Conservation (phyloP, 768 basidiomycete genomes). For the Phaeotremella skinneri region DNA sequence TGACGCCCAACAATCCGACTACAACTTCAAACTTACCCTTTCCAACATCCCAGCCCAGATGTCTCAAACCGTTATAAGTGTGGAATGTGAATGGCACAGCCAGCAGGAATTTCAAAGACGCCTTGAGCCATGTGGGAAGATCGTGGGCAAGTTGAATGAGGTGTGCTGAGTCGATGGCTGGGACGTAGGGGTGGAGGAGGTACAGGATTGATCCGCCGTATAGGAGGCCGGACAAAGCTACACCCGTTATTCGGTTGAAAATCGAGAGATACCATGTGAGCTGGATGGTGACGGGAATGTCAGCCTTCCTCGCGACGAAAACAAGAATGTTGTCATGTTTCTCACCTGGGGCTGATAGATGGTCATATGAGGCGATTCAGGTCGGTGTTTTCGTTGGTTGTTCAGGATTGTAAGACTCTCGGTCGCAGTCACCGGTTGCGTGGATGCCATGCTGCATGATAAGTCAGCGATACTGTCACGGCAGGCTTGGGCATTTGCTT, state of each 20-base stretch:
- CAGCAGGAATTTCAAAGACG: constrained; percentile 70
- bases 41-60: constrained; percentile 83
- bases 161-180: constrained; percentile 68
- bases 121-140: constrained; percentile 74
- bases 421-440: constrained; percentile 39
- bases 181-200: constrained; percentile 68
- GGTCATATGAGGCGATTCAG: constrained; percentile 88
- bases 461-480: background rate
- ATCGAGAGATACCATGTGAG: constrained; percentile 87
- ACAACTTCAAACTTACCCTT: constrained; percentile 64
- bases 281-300: constrained; percentile 58
- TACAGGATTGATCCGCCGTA: constrained; percentile 86
- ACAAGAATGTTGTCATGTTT: background rate
- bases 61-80: constrained; percentile 81
- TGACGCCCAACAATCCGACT: background rate
- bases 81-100: constrained; percentile 90
- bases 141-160: constrained; percentile 69
- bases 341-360: constrained; percentile 65
- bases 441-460: constrained; percentile 37
- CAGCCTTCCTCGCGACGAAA: background rate
- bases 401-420: constrained; percentile 66
- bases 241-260: constrained; percentile 81
- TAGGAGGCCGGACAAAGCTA: constrained; percentile 68
- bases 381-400: constrained; percentile 80
- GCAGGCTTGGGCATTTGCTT: background rate